Evolutionary conservation across 495 filamentous ascomycete genomes (phyloP), one percentile per base, ranked within the genome.

Genomic region (Oleoguttula mirabilis): DNA sequence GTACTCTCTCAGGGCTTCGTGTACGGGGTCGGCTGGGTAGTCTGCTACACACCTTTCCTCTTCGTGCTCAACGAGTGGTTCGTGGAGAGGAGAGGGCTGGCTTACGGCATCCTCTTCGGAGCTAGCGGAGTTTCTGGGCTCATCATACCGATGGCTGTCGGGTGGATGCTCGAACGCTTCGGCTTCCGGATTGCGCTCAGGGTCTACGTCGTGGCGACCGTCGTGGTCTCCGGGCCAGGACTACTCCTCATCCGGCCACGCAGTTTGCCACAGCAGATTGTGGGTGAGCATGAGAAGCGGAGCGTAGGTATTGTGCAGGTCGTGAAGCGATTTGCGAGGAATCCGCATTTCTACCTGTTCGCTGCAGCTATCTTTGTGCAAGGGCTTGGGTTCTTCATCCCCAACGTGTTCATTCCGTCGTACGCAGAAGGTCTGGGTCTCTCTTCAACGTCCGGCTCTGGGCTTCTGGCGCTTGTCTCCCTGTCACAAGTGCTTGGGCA

Each of bases 61-160:
- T 41, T 48, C 23, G 57, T 66, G 44, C 42, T 66, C 7, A 64
- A 66, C 40, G 62, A 62, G 36, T 68, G 53, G 48, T 68, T 59
- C 47, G 50, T 59, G 15, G 32, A 44, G 32, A 58, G 58, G 8
- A 56, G 64, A 10, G 65, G 65, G 0, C 57, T 67, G 42, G 65
- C 65, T 11, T 66, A 63, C 46, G 65, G 65, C 0, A 36, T 68
- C 32, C 51, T 67, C 15, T 62, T 58, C 31, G 56, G 55, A 19
- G 63, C 63, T 6, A 48, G 52, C 14, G 65, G 65, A 5, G 47
- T 60, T 14, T 55, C 52, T 5, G 65, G 63, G 5, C 32, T 58
- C 6, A 41, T 59, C 3, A 52, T 66, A 28, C 65, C 65, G 4
- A 56, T 66, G 24, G 35, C 56, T 20, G 27, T 65, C 23, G 55